These are phyloP conservation scores for Populus euphratica DNA, from an alignment of 345 rosid genomes.

Conservation along the genomic window DNA sequence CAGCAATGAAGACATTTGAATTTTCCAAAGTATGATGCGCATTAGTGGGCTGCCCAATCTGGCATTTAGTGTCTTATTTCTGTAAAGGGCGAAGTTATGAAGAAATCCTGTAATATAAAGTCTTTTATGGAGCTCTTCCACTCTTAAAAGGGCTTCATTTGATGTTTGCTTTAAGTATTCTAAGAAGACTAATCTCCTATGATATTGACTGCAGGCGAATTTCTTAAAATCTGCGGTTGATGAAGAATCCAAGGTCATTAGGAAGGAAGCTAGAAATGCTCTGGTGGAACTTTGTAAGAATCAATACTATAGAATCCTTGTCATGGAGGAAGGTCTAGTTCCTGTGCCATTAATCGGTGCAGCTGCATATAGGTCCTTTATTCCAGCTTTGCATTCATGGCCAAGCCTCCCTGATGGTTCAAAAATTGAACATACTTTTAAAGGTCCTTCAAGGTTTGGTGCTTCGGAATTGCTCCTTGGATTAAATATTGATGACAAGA, in stretches of 20 bases:
- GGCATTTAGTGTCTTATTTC: background rate
- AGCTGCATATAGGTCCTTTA: constrained; percentile 65
- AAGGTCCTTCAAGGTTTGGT: constrained; percentile 63
- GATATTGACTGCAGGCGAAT: constrained; percentile 44
- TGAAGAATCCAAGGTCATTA: constrained; percentile 48
- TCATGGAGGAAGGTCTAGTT: constrained; percentile 79
- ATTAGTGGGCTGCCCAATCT: background rate
- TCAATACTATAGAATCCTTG: constrained; percentile 63
- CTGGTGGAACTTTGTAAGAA: constrained; percentile 80
- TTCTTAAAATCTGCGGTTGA: constrained; percentile 43
- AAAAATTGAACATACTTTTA: constrained; percentile 48
- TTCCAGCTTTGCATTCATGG: constrained; percentile 68
- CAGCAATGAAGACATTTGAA: background rate
- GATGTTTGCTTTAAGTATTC: background rate
- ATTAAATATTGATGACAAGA: constrained; percentile 41
- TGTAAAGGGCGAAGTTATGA: background rate
- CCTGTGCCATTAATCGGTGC: constrained; percentile 77
- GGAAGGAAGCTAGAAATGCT: constrained; percentile 71
- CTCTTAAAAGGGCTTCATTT: background rate
- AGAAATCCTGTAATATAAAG: background rate
- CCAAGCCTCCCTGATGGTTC: constrained; percentile 80
- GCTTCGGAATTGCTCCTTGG: constrained; percentile 80
- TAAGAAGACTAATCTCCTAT: constrained; percentile 6
- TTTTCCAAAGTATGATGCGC: background rate
- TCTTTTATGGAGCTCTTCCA: background rate